These are phyloP conservation scores for Glomus cerebriforme DNA, from an alignment of 192 early-diverging fungal genomes.

Conservation along the genomic window DNA sequence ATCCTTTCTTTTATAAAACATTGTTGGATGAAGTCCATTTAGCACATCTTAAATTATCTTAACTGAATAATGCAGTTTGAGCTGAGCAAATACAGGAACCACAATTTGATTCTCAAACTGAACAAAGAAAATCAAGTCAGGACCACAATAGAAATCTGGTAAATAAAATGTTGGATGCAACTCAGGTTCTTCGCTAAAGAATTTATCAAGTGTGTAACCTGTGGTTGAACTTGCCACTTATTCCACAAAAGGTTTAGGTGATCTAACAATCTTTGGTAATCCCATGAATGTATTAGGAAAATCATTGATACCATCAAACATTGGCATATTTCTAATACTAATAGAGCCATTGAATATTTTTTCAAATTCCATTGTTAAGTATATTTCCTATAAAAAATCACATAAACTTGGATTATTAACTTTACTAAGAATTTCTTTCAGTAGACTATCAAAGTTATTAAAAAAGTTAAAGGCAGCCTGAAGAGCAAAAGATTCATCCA, in stretches of 20 bases:
- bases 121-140: conserved; percentile 23
- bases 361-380: conserved; percentile 1
- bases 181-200: not conserved
- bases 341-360: not conserved
- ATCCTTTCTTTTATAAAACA: not conserved
- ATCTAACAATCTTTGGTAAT: not conserved
- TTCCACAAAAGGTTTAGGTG: not conserved
- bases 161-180: conserved; percentile 10
- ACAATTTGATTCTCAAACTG: not conserved
- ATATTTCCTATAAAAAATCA: not conserved
- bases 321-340: conserved; percentile 7
- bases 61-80: conserved; percentile 1
- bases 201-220: not conserved
- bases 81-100: conserved; percentile 11
- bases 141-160: not conserved
- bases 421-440: not conserved
- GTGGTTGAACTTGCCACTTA: not conserved
- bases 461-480: not conserved
- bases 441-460: not conserved
- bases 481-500: not conserved
- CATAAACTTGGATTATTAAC: conserved; percentile 9
- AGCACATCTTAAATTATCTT: not conserved
- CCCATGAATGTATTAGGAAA: not conserved
- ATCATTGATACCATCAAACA: not conserved
- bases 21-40: not conserved